Conservation (phyloP, 306 rosid genomes). For the Trichosanthes cucumerina region DNA sequence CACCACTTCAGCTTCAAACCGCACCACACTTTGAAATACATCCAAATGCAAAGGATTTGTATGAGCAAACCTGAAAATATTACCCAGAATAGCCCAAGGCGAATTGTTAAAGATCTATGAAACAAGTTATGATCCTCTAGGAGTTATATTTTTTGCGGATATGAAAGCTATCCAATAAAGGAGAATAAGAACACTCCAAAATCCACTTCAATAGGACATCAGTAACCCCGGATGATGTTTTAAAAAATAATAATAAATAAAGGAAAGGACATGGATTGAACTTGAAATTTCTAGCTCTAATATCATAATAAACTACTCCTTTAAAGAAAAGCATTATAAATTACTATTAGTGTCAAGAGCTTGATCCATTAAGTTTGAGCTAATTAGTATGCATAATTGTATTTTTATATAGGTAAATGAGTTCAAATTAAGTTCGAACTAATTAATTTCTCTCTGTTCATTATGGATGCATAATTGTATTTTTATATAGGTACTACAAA, state of each 20-base stretch:
- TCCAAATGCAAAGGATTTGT: slow-evolving; percentile 94
- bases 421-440: neutral
- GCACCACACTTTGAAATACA: slow-evolving; percentile 76
- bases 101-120: neutral
- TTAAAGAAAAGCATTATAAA: neutral
- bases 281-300: neutral
- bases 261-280: neutral
- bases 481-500: neutral
- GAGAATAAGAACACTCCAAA: neutral
- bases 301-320: neutral
- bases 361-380: neutral
- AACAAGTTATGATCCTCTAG: neutral
- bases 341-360: neutral
- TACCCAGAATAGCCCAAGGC: neutral
- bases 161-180: neutral
- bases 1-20: slow-evolving; percentile 90
- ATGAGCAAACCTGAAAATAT: slow-evolving; percentile 78
- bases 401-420: too few relatives aligned
- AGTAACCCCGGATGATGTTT: neutral
- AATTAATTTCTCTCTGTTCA: neutral
- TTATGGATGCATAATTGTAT: neutral
- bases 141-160: neutral
- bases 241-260: neutral
- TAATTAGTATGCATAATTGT: too few relatives aligned
- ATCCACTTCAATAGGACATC: neutral